Evolutionary conservation across 192 early-diverging fungal genomes (phyloP), one percentile per base, ranked within the genome.

Genomic region (Gonapodya sp.): DNA sequence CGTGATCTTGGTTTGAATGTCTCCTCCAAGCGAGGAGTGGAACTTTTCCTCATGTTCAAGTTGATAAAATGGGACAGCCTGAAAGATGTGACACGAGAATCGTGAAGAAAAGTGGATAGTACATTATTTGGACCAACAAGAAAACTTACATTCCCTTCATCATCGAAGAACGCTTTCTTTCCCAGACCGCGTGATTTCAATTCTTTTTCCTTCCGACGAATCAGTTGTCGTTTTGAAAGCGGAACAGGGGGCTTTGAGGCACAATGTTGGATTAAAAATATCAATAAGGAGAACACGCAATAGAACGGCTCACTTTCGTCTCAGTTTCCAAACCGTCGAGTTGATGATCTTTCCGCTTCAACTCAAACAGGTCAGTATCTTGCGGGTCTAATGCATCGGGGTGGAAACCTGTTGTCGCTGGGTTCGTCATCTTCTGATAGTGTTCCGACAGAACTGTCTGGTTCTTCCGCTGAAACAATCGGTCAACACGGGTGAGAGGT

Each of bases 401-500:
- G 31, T 79, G 35, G 34, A 36, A 79, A 34, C 79, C 88, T 83
- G n/a, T 73, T 24, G 46, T 24, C 46, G 46, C 2, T 24, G 46
- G 75, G 35, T 94, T 96, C 0, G 94, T 91, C 33, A 98, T 85
- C 80, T 92, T 94, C 81, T 87, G 88, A 87, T 97, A 99, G 86
- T 98, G 96, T 33, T 94, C 93, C 0, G 96, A 93, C 79, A 99
- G 83, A 36, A 97, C 92, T 73, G 91, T 92, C 78, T 92, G 91
- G 89, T 99, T 99, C 87, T 95, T 95, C 82, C 94, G 91, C 1
- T 88, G 89, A 87, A 99, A 96, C 95, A 98, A 93, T 82, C 93
- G 93, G 79, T 97, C 97, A 1, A 96, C 89, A 36, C 94, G 95
- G 24, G 95, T 97, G 80, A 89, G 91, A 78, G 90, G 83, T 73